Percentiles rank a stretch among this genome's conserved stretches.
phyloP scores from a whole-genome alignment of 176 grass and related monocot genomes.

The Triticum aestivum region IWGSC_CS_RefSeq_v2.1 NC_057801.1:465610440-465610939 shows the following conservation, averaged over 20 bases:
- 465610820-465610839: constrained; percentile 66
- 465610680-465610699: not conserved
- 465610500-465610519: not conserved
- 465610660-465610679: not conserved
- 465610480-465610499: not conserved
- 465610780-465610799: constrained; percentile 53
- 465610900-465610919: not conserved
- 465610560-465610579: constrained; percentile 72
- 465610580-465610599: constrained; percentile 47
- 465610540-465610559: constrained; percentile 70
- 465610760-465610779: constrained; percentile 38
- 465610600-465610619: constrained; percentile 69
- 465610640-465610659: not conserved
- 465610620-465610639: constrained; percentile 38
- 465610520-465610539: constrained; percentile 51
- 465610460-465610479: not conserved
- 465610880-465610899: not conserved
- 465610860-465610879: not conserved
- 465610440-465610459: constrained; percentile 38
- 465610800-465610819: constrained; percentile 45
- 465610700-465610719: not conserved
- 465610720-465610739: not conserved
- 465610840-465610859: constrained; percentile 64
- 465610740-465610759: not conserved
- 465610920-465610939: not conserved